Base-by-base conservation (phyloP, 805 yeast genomes). In the Ogataea polymorpha region DNA sequence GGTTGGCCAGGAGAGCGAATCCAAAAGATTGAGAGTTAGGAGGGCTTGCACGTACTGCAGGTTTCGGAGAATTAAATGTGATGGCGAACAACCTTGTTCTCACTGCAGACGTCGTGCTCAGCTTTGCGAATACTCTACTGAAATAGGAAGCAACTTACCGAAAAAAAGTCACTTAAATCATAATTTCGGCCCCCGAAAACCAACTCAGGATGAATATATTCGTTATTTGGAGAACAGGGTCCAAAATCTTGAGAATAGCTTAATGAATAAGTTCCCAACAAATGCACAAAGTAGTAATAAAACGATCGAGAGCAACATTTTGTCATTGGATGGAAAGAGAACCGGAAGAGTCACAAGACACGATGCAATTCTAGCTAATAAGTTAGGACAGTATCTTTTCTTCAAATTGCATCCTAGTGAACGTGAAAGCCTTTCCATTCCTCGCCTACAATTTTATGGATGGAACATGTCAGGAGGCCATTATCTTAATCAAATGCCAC, bases 41-140 rank as follows among this genome's bases (percentile, higher is more conserved):
- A 71, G 67, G 46, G 84, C 83, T 1, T 79, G 84, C 48, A 75
- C 71, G 39, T 62, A 78, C 16, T 79, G 84, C 55, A 63, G 79
- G 41, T 59, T 64, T 26, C 78, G 74, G 45, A 77, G 79, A 56
- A 74, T 75, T 43, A 78, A 79, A 50, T 79, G 84, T 54, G 68
- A 77, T 37, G 82, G 82, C 5, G 62, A 66, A 12, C 49, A 48
- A 31, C 83, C 83, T 8, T 79, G 84, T 46, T 43, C 46, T 5
- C 66, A 71, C 6, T 79, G 84, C 55, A 43, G 54, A 6, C 62
- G 64, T 50, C 68, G 62, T 39, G 61, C 54, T 13, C 35, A 37
- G 21, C 10, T 10, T 12, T 41, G 42, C 27, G 37, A 32, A n/a
- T 36, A 36, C 23, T 6, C 25, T 15, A n/a, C 18, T 17, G 20